phyloP scores from a whole-genome alignment of 805 yeast genomes.

The Starmera dryadoides region DNA sequence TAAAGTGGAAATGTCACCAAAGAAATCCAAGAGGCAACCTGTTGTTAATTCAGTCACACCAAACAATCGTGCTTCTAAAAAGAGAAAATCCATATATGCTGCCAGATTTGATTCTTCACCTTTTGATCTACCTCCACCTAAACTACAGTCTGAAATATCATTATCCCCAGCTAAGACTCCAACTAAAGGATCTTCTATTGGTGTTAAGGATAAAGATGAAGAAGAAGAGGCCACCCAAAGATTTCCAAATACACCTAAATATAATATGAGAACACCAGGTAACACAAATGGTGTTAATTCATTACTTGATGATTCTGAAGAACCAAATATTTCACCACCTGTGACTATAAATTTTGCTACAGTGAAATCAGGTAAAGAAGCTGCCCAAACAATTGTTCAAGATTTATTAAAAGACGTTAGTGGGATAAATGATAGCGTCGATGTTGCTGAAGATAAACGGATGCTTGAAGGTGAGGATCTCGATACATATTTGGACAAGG shows the following conservation, averaged over 20 bases:
- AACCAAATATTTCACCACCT: slow-evolving; percentile 18
- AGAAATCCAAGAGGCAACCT: slow-evolving; percentile 5
- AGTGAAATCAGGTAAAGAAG: slow-evolving; percentile 11
- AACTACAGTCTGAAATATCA: slow-evolving; percentile 17
- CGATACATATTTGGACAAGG: slow-evolving; percentile 16
- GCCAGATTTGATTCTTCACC: slow-evolving; percentile 21
- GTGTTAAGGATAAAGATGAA: neutral
- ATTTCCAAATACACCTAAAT: slow-evolving; percentile 42
- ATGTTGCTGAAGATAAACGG: neutral
- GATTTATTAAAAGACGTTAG: slow-evolving; percentile 18
- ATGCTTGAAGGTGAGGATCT: slow-evolving; percentile 10
- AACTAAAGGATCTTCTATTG: neutral
- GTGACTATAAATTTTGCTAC: slow-evolving; percentile 17
- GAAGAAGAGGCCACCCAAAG: slow-evolving; percentile 22
- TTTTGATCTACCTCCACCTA: slow-evolving; percentile 18
- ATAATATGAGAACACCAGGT: slow-evolving; percentile 26
- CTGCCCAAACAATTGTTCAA: slow-evolving; percentile 17
- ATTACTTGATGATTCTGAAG: slow-evolving; percentile 18
- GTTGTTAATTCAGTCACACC: slow-evolving; percentile 18
- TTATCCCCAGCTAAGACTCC: slow-evolving; percentile 14
- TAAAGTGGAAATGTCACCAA: slow-evolving; percentile 19
- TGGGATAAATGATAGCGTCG: slow-evolving; percentile 16
- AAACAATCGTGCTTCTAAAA: slow-evolving; percentile 10
- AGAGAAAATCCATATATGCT: slow-evolving; percentile 19
- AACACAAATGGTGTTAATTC: neutral